Evolutionary conservation across 2,329 filamentous ascomycete genomes (phyloP), one percentile per base, ranked within the genome.

Genomic region (Ophiosphaerella korrae): DNA sequence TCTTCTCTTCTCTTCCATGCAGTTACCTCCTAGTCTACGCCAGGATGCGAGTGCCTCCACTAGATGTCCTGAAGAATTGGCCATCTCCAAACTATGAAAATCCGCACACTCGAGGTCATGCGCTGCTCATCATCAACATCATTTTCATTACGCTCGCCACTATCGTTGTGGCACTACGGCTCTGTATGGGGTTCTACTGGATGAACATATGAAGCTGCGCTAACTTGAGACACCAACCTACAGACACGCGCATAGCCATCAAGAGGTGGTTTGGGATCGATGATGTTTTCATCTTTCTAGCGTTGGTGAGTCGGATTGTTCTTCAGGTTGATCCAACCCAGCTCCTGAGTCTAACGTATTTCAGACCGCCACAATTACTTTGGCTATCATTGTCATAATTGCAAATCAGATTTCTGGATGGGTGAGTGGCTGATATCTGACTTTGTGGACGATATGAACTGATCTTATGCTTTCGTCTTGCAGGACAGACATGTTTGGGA

Each of bases 181-280:
- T 77, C 26, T 78, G 26, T 29, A 29, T 9, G 26, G 8, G 26
- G 26, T 11, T 29, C 26, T 29, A 6, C 26, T 29, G 26, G 11
- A 29, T 6, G 8, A 11, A 29, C 26, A 29, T 29, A 11, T 29
- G 11, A 29, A 29, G 11, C 26, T 29, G 7, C 26, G 26, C 26
- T 29, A 11, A 29, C 2, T 29, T 3, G 3, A 21, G 18, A 21
- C 3, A 11, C 11, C 26, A 29, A 29, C 26, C 7, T 29, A 11
- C 11, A 29, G 26, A 77, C 51, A 74, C 73, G 9, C 68, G 77
- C 3, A 45, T 75, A 7, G 58, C 63, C 3, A 64, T 78, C 24
- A 78, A 77, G 52, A 65, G 71, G 36, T 75, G 74, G 71, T 74
- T 77, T 41, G 76, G 76, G 3, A 58, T 69, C 24, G 77, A 79